Percentiles rank a stretch among this genome's conserved stretches.
These are phyloP conservation scores for Penicillium psychrofluorescens DNA, from an alignment of 495 filamentous ascomycete genomes.

Conservation along the genomic window DNA sequence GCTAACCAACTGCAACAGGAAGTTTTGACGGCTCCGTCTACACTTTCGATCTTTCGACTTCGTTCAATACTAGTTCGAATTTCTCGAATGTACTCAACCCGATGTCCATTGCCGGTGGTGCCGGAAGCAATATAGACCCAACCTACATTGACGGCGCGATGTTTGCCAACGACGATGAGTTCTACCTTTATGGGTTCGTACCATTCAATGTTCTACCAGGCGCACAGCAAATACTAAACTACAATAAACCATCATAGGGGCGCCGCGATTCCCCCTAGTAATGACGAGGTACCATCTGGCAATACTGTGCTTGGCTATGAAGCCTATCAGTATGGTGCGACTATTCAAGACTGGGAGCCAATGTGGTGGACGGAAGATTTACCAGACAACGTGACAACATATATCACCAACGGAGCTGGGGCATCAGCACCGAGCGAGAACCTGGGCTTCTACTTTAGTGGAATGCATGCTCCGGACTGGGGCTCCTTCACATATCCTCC, in stretches of 20 bases:
- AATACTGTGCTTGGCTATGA: slow-evolving; percentile 42
- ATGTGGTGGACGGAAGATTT: slow-evolving; percentile 33
- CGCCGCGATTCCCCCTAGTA: slow-evolving; percentile 1
- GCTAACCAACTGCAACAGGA: slow-evolving; percentile 30
- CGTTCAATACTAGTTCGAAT: slow-evolving; percentile 33
- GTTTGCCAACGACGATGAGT: neutral
- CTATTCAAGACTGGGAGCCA: slow-evolving; percentile 27
- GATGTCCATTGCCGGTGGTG: slow-evolving; percentile 8
- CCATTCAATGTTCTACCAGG: neutral
- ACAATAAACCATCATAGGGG: neutral
- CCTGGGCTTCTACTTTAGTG: slow-evolving; percentile 64
- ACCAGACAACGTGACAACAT: slow-evolving; percentile 45
- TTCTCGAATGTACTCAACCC: slow-evolving; percentile 6
- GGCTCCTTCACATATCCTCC: slow-evolving; percentile 39
- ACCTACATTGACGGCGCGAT: neutral
- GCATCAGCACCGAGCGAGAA: slow-evolving; percentile 66
- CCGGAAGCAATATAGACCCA: slow-evolving; percentile 1
- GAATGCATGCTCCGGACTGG: slow-evolving; percentile 41
- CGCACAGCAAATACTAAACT: neutral
- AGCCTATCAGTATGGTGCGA: slow-evolving; percentile 40
- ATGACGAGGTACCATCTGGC: slow-evolving; percentile 19
- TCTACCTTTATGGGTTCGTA: slow-evolving; percentile 3
- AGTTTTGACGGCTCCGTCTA: slow-evolving; percentile 40
- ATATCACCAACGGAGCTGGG: slow-evolving; percentile 56
- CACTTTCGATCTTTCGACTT: slow-evolving; percentile 40